A percentile compares a stretch with the other conserved stretches of the same genome.
Evolutionary conservation across 345 rosid genomes (phyloP).

Genomic region (Zanthoxylum bungeanum): DNA sequence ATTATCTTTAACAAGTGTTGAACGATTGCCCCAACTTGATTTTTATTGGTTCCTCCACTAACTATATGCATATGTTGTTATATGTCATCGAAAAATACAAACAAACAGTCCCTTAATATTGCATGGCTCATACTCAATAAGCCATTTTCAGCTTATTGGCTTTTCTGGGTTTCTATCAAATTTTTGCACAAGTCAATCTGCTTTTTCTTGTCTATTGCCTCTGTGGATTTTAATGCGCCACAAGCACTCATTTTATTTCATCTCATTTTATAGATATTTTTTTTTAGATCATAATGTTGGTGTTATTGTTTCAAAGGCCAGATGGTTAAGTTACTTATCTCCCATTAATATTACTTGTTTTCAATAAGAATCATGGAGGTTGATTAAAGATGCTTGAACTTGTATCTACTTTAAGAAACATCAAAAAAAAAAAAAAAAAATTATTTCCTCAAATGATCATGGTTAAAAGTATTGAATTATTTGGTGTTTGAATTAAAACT

Average conservation of each 20-base stretch:
- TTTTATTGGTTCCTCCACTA: too few species aligned
- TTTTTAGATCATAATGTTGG: neutral
- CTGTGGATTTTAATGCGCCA: neutral
- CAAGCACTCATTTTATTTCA: neutral
- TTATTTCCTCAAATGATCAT: neutral
- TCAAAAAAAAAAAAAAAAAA: neutral
- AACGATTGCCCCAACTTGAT: too few species aligned
- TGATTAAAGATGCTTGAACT: neutral
- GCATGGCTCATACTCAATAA: constrained; percentile 30
- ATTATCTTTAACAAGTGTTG: too few species aligned
- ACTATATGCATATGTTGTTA: constrained; percentile 7
- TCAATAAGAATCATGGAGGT: neutral
- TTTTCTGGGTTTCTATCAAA: neutral
- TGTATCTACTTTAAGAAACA: constrained; percentile 12
- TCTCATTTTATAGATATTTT: neutral
- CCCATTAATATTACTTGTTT: neutral
- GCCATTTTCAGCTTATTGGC: neutral
- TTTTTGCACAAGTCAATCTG: constrained; percentile 13
- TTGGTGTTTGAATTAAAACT: too few species aligned
- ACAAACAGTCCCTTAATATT: constrained; percentile 15
- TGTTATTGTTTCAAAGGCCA: neutral
- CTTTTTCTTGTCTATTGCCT: neutral
- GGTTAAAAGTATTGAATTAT: neutral
- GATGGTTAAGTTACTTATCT: too few species aligned
- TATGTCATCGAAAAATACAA: constrained; percentile 11